Evolutionary conservation across 169 alveolate genomes (phyloP).

Genomic region (Cryptosporidium muris): DNA sequence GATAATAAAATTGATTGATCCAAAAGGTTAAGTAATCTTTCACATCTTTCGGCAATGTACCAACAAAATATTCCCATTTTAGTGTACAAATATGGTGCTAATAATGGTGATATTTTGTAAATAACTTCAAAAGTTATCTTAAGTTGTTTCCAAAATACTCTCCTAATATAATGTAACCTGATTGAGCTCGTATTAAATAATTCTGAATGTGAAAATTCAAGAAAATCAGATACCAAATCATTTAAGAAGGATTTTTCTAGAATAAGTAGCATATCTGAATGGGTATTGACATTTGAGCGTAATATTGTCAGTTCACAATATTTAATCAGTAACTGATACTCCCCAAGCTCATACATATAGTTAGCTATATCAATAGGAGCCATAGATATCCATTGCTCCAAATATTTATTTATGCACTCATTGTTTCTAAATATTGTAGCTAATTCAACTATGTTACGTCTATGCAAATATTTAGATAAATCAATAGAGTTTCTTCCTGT

Average conservation of each 20-base stretch:
- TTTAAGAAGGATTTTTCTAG: constrained; percentile 25
- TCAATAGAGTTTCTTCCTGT: neutral
- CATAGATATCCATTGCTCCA: constrained; percentile 47
- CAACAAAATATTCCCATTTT: constrained; percentile 52
- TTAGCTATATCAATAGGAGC: constrained; percentile 2
- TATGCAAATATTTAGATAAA: constrained; percentile 24
- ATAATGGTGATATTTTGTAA: constrained; percentile 19
- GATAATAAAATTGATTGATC: constrained; percentile 44
- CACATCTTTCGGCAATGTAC: constrained; percentile 32
- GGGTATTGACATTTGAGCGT: neutral
- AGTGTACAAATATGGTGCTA: constrained; percentile 16
- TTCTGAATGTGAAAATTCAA: neutral
- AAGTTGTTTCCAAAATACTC: constrained; percentile 18
- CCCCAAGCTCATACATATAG: constrained; percentile 6
- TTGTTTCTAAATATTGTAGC: constrained; percentile 9
- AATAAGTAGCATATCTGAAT: neutral
- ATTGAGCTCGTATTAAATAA: constrained; percentile 8
- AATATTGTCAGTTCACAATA: constrained; percentile 20
- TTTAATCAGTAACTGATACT: constrained; percentile 8
- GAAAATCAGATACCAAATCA: constrained; percentile 3
- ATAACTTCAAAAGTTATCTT: constrained; percentile 1
- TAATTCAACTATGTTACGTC: constrained; percentile 18
- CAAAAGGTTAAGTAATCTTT: constrained; percentile 23
- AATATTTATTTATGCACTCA: constrained; percentile 1
- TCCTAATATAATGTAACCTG: constrained; percentile 19